Percentiles rank a stretch among this genome's conserved stretches.
phyloP scores from a whole-genome alignment of 257 asterid genomes.

The Primulina eburnea region DNA sequence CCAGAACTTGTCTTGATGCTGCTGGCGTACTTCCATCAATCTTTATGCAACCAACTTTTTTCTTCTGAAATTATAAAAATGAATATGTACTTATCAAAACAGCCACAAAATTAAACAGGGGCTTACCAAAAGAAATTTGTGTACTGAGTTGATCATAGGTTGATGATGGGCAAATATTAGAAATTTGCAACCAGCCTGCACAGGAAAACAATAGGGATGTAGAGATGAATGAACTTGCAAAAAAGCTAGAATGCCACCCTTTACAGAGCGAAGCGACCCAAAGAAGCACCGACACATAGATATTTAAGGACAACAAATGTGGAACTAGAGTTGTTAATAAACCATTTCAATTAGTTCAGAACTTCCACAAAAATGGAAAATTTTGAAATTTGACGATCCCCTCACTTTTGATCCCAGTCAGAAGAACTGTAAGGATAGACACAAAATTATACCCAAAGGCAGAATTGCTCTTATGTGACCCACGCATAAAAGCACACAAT shows the following conservation, averaged over 20 bases:
- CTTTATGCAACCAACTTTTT: slow-evolving; percentile 85
- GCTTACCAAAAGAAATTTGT: slow-evolving; percentile 79
- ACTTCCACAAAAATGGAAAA: too few relatives aligned
- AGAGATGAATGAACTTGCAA: slow-evolving; percentile 20
- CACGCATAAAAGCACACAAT: too few relatives aligned
- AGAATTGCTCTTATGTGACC: too few relatives aligned
- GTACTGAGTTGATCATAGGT: slow-evolving; percentile 77
- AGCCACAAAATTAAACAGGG: slow-evolving; percentile 6
- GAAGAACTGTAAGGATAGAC: too few relatives aligned
- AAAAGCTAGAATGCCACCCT: slow-evolving; percentile 21
- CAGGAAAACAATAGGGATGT: slow-evolving; percentile 24
- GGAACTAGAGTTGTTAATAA: neutral
- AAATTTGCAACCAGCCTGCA: slow-evolving; percentile 95
- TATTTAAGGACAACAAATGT: neutral
- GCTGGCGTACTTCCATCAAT: slow-evolving; percentile 90
- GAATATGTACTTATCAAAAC: slow-evolving; percentile 17
- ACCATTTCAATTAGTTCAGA: too few relatives aligned
- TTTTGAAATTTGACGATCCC: too few relatives aligned
- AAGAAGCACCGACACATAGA: slow-evolving; percentile 11
- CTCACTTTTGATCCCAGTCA: too few relatives aligned
- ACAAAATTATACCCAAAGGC: too few relatives aligned
- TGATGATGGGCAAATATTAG: slow-evolving; percentile 92
- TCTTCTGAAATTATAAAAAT: slow-evolving; percentile 53
- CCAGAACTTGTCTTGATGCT: slow-evolving; percentile 79
- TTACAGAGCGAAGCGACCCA: neutral